phyloP scores from a whole-genome alignment of 2,329 filamentous ascomycete species.

The Hypoxylon sp. region DNA sequence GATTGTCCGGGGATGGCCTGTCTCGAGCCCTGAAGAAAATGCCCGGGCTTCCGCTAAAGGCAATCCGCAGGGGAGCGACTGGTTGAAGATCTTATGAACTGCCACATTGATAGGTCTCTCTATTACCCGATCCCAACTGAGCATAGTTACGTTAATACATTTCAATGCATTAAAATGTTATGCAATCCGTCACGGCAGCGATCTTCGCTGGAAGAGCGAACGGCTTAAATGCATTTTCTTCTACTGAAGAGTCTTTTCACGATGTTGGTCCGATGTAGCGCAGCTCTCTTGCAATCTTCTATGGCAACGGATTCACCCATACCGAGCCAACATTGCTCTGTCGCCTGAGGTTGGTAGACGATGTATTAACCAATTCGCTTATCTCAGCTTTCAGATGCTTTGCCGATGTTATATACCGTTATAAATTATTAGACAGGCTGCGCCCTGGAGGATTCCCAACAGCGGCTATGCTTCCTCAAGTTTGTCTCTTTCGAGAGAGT shows the following conservation, averaged over 20 bases:
- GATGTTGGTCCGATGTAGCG: conserved; percentile 29
- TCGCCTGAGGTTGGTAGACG: conserved; percentile 9
- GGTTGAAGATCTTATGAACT: conserved; percentile 41
- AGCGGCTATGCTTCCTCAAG: conserved; percentile 21
- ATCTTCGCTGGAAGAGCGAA: conserved; percentile 20
- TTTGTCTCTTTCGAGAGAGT: conserved; percentile 27
- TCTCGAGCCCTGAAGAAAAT: conserved; percentile 38
- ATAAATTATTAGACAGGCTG: conserved; percentile 28
- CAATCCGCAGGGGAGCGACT: conserved; percentile 37
- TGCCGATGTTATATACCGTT: conserved; percentile 22
- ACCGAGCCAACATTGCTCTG: not conserved
- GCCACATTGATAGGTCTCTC: conserved; percentile 37
- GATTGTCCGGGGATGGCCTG: conserved; percentile 41
- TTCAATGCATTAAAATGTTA: conserved; percentile 38
- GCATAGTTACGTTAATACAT: conserved; percentile 27
- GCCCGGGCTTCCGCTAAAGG: conserved; percentile 41
- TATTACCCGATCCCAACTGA: conserved; percentile 37
- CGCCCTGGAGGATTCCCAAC: conserved; percentile 16
- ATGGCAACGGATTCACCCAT: conserved; percentile 2
- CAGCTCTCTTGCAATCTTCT: conserved; percentile 13
- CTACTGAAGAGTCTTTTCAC: conserved; percentile 17
- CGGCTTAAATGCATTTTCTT: conserved; percentile 10
- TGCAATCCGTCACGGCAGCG: conserved; percentile 32
- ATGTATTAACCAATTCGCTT: conserved; percentile 34
- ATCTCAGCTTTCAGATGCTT: conserved; percentile 26